Base-by-base conservation (phyloP, 2,329 filamentous ascomycete species). In the Acarospora socialis region DNA sequence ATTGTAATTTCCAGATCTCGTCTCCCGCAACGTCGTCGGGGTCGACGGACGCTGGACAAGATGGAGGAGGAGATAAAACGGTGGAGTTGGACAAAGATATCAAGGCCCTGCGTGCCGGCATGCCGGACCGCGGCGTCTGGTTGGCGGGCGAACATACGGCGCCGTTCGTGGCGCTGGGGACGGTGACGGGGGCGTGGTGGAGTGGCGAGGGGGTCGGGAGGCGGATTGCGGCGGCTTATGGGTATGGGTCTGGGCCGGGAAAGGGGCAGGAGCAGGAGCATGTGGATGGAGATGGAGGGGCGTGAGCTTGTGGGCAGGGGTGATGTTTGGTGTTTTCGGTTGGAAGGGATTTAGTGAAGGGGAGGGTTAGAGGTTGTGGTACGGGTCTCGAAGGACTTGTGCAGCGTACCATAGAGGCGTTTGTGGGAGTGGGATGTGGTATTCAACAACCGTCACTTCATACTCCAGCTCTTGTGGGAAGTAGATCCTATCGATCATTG, bases 151-250 rank as follows among this genome's bases (percentile, higher is more conserved):
- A 93, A 56, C 84, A 93, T 56, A 92, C 83, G 14, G 77, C 82
- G 33, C 84, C 86, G 4, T 92, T 93, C 59, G 75, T 92, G 17
- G 84, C 81, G 7, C 54, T 94, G 39, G 87, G 86, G 0, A 94
- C 86, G 4, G 80, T 77, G 8, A 92, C 83, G 1, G 87, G 87
- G 1, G 87, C 87, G 7, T 94, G 83, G 53, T 92, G 82, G 82
- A 83, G 80, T 51, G 86, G 86, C 1, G 82, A 92, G 59, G 13
- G 80, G 84, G 20, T 84, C 68, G 1, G 67, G 62, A 51, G 69
- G 74, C 48, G 21, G 5, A 70, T 84, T 36, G 58, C 61, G 1
- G 61, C 66, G 46, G 61, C 55, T 5, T 77, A 76, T 49, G 65
- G 58, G 10, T 49, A 42, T 40, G 40, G 34, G 3, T 22, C 29